Conservation (phyloP, 164 flowering plant species). For the Pachysandra terminalis region DNA sequence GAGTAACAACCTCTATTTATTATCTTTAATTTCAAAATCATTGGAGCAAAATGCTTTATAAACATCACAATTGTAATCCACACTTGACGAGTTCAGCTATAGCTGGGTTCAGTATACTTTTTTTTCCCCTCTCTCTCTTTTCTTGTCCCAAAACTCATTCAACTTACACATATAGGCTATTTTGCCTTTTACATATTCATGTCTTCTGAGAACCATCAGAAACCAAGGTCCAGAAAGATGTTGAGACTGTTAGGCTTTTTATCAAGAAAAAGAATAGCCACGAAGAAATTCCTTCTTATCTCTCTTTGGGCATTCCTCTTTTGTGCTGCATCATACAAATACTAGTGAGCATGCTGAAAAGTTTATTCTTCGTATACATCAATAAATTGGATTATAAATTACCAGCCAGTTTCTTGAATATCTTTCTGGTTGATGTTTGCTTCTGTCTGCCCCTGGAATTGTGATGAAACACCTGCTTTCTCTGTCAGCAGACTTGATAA, state of each 20-base stretch:
- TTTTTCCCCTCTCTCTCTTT: not conserved
- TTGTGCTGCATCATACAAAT: conserved; percentile 29
- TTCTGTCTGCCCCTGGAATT: conserved; percentile 6
- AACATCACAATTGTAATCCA: not conserved
- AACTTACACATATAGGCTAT: not conserved
- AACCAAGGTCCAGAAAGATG: not conserved
- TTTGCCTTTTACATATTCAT: conserved; percentile 5
- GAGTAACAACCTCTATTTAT: not conserved
- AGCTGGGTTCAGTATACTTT: not conserved
- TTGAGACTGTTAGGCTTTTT: not conserved
- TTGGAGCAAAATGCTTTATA: not conserved
- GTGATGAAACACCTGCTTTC: conserved; percentile 21
- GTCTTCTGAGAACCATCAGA: not conserved
- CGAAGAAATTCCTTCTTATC: conserved; percentile 11
- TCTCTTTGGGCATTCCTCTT: conserved; percentile 4
- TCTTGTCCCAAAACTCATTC: not conserved
- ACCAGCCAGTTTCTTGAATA: conserved; percentile 22
- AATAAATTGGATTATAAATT: conserved; percentile 9
- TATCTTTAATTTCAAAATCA: not conserved
- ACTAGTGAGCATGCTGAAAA: conserved; percentile 5
- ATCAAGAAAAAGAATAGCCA: conserved; percentile 35
- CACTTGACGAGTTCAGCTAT: not conserved
- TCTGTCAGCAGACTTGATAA: conserved; percentile 52
- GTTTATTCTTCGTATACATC: conserved; percentile 1
- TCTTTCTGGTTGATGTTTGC: conserved; percentile 4